Evolutionary conservation across 768 basidiomycete genomes (phyloP), one percentile per base, ranked within the genome.

Genomic region (Sarcodon sp.): DNA sequence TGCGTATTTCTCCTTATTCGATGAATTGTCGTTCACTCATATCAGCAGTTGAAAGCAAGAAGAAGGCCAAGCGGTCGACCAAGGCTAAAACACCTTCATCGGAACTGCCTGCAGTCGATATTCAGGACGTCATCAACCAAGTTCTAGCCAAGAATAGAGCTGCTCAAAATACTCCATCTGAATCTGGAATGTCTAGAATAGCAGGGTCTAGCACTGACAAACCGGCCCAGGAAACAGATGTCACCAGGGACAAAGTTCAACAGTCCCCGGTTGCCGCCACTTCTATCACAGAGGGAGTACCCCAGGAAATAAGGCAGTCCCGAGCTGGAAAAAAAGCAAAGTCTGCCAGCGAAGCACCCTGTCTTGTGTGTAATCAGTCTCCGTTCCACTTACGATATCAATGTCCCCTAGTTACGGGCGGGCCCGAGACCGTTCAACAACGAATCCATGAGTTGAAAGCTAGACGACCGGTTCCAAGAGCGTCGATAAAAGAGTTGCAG

Each of bases 381-480:
- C 69, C 73, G 6, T 62, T 65, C 35, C 80, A 82, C 51, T 61
- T 66, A 46, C 71, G 69, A n/a, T 65, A 66, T 45, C 59, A 58
- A 39, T 82, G 80, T 56, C 74, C 75, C 5, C 57, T 69, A 18
- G 64, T 81, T 21, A 50, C 62, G 21, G 65, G 65, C 35, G 73
- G 76, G 8, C 56, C 69, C 0, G 59, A 62, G 7, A 58, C 68
- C 7, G 67, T 81, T 54, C 64, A 62, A 51, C 61, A 60, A 45
- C 74, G 76, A 47, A 58, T 81, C 38, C 59, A 55, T 7, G 69
- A 75, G 51, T 59, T 79, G 15, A 60, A 65, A 41, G 11, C 49
- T 53, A 4, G 13, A 4, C 21, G 55, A 61, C 55, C 35, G 56
- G 46, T 27, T 4, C 21, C 21, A 2, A 27, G 21, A 27, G 31